phyloP scores from a whole-genome alignment of 257 asterid species.

The Nicotiana noctiflora region DNA sequence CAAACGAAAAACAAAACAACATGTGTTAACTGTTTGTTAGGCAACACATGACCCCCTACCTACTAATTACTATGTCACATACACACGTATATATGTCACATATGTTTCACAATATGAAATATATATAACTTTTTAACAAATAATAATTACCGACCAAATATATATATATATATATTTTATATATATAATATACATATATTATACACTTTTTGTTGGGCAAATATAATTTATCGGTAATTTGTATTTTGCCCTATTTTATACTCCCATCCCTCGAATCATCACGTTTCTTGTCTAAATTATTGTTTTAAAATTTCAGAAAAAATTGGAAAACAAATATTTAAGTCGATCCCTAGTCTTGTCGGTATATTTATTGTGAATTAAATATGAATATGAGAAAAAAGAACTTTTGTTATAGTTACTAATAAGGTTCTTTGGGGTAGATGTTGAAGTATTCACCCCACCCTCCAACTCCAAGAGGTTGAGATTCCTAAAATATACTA shows the following conservation, averaged over 20 bases:
- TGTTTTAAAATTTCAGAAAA: not conserved
- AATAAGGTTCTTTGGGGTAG: not conserved
- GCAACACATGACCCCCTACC: conserved; percentile 13
- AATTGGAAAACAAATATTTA: not conserved
- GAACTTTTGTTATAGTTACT: no score
- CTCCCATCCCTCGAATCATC: not conserved
- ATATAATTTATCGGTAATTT: no score
- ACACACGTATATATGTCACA: no score
- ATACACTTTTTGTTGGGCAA: no score
- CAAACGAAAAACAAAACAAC: not conserved
- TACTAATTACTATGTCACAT: not conserved
- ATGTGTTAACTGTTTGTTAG: conserved; percentile 11
- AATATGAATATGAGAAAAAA: no score
- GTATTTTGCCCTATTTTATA: no score
- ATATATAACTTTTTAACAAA: no score
- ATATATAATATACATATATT: no score
- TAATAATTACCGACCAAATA: no score
- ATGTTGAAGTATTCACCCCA: not conserved
- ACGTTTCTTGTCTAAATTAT: not conserved
- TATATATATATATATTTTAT: no score
- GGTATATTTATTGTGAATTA: not conserved
- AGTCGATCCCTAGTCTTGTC: not conserved
- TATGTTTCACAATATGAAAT: no score
- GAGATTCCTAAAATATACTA: not conserved
- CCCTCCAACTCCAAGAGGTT: not conserved